Conservation (phyloP, 2,329 filamentous ascomycete genomes). For the Colletotrichum sp. region DNA sequence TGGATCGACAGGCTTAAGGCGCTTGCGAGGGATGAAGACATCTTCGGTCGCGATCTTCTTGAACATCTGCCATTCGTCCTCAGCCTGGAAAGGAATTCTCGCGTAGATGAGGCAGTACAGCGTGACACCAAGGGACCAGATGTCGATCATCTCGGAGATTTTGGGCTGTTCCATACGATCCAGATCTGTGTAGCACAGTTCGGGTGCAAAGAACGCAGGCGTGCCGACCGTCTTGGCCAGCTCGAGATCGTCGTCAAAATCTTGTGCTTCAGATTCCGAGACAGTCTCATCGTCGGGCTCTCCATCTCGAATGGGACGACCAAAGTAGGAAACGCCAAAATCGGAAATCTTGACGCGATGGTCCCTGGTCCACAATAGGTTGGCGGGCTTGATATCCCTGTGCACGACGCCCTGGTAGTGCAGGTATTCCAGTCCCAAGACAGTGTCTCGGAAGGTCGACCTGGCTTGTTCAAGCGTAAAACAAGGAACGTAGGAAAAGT, state of each 20-base stretch:
- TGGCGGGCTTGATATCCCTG: slow-evolving; percentile 87
- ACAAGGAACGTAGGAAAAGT: slow-evolving; percentile 92
- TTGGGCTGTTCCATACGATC: slow-evolving; percentile 69
- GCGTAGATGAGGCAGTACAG: slow-evolving; percentile 95
- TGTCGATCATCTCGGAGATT: slow-evolving; percentile 92
- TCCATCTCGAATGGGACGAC: slow-evolving; percentile 82
- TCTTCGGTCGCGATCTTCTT: slow-evolving; percentile 89
- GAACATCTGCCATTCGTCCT: slow-evolving; percentile 93
- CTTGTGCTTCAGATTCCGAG: slow-evolving; percentile 82
- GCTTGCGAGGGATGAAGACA: slow-evolving; percentile 84
- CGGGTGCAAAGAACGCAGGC: slow-evolving; percentile 95
- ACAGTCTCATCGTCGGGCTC: slow-evolving; percentile 77
- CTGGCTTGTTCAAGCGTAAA: slow-evolving; percentile 86
- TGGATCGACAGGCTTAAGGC: slow-evolving; percentile 77
- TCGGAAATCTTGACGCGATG: slow-evolving; percentile 97
- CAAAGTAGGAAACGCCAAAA: slow-evolving; percentile 97
- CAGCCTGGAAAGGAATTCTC: slow-evolving; percentile 89
- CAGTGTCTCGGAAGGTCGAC: slow-evolving; percentile 87
- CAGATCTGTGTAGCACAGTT: slow-evolving; percentile 88
- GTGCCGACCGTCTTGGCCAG: slow-evolving; percentile 98
- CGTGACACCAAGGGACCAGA: slow-evolving; percentile 96
- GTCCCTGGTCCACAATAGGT: slow-evolving; percentile 85
- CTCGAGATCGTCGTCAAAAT: slow-evolving; percentile 92
- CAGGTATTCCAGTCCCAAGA: slow-evolving; percentile 91
- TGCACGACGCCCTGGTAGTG: slow-evolving; percentile 88